A percentile compares a stretch with the other conserved stretches of the same genome.
Conservation (phyloP, 2,329 filamentous ascomycete genomes). For the Diaporthe ampelina region DNA sequence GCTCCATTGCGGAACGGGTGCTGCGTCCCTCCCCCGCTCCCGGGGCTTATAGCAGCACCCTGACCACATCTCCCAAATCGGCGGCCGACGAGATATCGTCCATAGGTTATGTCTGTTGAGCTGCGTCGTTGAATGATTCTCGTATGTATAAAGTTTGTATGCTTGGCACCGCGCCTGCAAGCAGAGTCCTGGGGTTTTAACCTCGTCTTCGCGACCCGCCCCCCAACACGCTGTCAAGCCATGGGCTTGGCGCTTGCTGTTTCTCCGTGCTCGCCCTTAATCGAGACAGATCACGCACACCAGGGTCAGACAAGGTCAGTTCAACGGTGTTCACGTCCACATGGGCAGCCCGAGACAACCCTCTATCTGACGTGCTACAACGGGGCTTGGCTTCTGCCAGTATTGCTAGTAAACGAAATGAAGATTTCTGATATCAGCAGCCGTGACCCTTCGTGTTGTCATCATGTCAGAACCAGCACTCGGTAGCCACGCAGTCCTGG, state of each 20-base stretch:
- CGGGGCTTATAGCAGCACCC: background rate
- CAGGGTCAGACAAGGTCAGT: slow-evolving; percentile 24
- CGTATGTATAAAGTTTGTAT: background rate
- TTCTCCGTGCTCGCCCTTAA: slow-evolving; percentile 12
- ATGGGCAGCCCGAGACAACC: slow-evolving; percentile 27
- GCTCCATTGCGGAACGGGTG: slow-evolving; percentile 4
- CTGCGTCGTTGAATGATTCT: background rate
- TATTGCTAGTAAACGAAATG: slow-evolving; percentile 22
- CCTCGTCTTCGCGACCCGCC: background rate
- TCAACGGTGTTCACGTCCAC: slow-evolving; percentile 18
- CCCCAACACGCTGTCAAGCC: background rate
- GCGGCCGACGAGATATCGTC: background rate
- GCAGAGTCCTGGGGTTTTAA: too few species aligned
- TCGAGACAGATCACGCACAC: slow-evolving; percentile 14
- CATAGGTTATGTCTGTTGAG: background rate
- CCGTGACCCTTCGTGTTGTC: background rate
- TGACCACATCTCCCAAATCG: background rate
- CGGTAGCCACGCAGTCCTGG: background rate
- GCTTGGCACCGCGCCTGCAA: background rate
- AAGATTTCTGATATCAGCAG: background rate
- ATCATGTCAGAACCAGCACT: background rate
- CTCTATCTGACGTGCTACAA: background rate
- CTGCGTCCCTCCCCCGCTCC: background rate
- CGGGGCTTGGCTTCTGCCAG: background rate
- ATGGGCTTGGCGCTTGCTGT: background rate